These are phyloP conservation scores for Spatholobus suberectus DNA, from an alignment of 306 rosid genomes.

Conservation along the genomic window DNA sequence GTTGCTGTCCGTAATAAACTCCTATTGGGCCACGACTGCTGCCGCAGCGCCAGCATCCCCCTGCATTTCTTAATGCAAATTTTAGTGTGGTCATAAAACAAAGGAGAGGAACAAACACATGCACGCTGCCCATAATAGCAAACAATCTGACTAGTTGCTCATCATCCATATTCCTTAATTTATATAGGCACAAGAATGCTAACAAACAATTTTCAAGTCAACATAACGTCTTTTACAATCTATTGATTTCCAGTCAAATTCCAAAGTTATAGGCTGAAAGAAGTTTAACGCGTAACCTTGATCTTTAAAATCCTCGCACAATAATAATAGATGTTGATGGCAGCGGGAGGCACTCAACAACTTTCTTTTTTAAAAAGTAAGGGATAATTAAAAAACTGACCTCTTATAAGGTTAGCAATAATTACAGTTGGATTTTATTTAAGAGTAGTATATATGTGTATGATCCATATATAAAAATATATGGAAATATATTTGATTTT, in stretches of 20 bases:
- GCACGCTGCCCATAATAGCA: slow-evolving; percentile 22
- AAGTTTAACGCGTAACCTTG: background rate
- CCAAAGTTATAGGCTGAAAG: background rate
- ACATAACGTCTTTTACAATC: background rate
- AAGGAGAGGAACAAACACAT: background rate
- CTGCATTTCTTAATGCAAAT: background rate
- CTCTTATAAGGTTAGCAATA: no score
- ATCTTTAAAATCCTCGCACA: no score
- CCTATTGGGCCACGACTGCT: slow-evolving; percentile 51
- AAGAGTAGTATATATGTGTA: no score
- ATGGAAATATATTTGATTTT: no score
- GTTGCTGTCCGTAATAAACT: slow-evolving; percentile 51
- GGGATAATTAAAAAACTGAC: no score
- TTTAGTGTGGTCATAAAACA: background rate
- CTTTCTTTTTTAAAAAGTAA: no score
- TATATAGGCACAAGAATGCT: background rate
- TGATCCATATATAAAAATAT: no score
- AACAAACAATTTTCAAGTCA: background rate
- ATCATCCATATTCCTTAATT: background rate
- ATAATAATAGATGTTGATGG: no score
- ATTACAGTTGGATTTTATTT: no score
- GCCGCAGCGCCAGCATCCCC: no score
- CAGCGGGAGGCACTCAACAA: no score
- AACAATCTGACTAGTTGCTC: background rate
- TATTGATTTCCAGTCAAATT: background rate